These are phyloP conservation scores for Poa annua DNA, from an alignment of 176 grass and related monocot genomes.

Conservation along the genomic window DNA sequence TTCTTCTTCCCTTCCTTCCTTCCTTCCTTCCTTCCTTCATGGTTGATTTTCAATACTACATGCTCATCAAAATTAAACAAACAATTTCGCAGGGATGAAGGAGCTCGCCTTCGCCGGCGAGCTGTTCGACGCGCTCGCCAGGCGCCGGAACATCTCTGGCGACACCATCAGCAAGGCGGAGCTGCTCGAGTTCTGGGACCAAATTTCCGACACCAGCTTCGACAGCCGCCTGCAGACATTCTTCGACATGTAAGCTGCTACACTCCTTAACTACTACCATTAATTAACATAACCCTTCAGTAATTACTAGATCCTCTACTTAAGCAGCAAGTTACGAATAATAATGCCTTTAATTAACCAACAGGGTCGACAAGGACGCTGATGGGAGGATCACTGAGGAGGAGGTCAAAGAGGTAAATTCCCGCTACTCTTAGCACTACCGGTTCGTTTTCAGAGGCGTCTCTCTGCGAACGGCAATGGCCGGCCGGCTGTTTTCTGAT, in stretches of 20 bases:
- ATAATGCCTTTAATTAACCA: background rate
- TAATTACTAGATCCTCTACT: background rate
- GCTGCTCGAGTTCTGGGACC: slow-evolving; percentile 95
- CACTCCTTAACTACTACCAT: too few relatives aligned
- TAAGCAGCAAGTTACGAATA: background rate
- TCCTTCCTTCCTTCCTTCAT: background rate
- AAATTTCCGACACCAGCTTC: slow-evolving; percentile 91
- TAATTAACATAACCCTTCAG: background rate
- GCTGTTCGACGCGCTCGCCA: slow-evolving; percentile 81
- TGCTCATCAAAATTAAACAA: background rate
- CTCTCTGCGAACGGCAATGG: background rate
- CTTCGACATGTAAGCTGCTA: slow-evolving; percentile 79
- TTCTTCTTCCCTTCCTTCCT: too few relatives aligned
- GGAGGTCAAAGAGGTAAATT: slow-evolving; percentile 66
- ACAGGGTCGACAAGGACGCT: slow-evolving; percentile 86
- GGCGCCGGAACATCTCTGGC: slow-evolving; percentile 71
- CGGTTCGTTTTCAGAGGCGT: background rate
- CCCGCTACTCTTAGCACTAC: background rate
- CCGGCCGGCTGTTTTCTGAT: background rate
- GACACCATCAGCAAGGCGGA: slow-evolving; percentile 83
- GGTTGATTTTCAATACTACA: background rate
- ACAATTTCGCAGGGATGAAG: slow-evolving; percentile 61
- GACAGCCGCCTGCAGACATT: slow-evolving; percentile 94
- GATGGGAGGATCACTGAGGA: slow-evolving; percentile 84
- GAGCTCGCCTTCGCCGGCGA: slow-evolving; percentile 81